phyloP scores from a whole-genome alignment of 345 rosid genomes.

The Gossypium ekmanianum region DNA sequence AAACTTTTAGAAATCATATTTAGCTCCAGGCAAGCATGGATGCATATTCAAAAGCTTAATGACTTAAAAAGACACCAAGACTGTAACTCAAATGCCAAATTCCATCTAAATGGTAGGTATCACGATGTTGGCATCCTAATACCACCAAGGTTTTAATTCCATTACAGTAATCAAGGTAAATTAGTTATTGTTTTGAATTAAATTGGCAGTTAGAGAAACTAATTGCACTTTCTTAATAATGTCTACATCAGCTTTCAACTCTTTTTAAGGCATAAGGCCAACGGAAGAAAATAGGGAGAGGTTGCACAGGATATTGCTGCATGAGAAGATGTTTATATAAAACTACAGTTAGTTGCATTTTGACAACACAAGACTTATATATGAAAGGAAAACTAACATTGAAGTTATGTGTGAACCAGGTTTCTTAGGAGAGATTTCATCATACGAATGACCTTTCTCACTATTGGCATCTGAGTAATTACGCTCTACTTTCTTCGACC shows the following conservation, averaged over 20 bases:
- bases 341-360: background rate
- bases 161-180: background rate
- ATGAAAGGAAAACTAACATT: constrained; percentile 43
- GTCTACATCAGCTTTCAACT: background rate
- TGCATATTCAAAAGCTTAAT: background rate
- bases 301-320: background rate
- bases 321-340: background rate
- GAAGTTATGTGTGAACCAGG: constrained; percentile 47
- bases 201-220: background rate
- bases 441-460: constrained; percentile 40
- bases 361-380: background rate
- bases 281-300: constrained; percentile 1
- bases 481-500: constrained; percentile 5
- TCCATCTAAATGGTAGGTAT: background rate
- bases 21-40: background rate
- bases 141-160: background rate
- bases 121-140: background rate
- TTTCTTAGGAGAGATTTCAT: constrained; percentile 46
- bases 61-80: background rate
- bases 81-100: background rate
- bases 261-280: background rate
- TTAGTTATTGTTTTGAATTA: background rate
- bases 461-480: constrained; percentile 36
- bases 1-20: constrained; percentile 16
- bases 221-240: background rate